phyloP scores from a whole-genome alignment of 805 yeast species.

The Ogataea trehalophila region DNA sequence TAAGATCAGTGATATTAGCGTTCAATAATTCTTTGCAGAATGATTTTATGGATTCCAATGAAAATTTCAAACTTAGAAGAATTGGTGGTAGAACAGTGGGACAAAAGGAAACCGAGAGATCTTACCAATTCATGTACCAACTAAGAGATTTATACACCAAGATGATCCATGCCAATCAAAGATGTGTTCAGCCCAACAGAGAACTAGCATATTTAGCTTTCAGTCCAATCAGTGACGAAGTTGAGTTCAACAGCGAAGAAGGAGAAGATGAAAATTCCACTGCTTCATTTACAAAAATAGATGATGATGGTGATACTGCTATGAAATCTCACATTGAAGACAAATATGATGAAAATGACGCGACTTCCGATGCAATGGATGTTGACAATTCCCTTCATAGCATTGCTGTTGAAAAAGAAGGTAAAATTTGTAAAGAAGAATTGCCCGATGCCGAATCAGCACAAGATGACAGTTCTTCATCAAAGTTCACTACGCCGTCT shows the following conservation, averaged over 20 bases:
- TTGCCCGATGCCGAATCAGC: neutral
- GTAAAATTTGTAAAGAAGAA: neutral
- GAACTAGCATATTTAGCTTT: constrained; percentile 88
- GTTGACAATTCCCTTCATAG: neutral
- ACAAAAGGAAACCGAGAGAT: constrained; percentile 71
- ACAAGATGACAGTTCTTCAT: neutral
- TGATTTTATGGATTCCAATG: constrained; percentile 26
- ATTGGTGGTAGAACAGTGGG: constrained; percentile 86
- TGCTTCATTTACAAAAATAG: neutral
- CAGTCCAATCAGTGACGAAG: constrained; percentile 63
- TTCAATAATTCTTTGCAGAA: constrained; percentile 40
- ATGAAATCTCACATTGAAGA: constrained; percentile 7
- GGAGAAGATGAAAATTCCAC: neutral
- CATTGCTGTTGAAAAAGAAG: neutral
- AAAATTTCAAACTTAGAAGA: constrained; percentile 46
- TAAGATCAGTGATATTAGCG: constrained; percentile 58
- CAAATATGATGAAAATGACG: constrained; percentile 1
- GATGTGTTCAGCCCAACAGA: constrained; percentile 74
- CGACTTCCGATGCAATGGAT: neutral
- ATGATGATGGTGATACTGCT: constrained; percentile 2
- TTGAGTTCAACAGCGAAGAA: constrained; percentile 41
- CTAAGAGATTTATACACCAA: constrained; percentile 64
- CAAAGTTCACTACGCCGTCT: neutral
- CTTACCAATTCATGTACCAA: constrained; percentile 75
- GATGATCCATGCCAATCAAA: constrained; percentile 55